Conservation (phyloP, 2,329 filamentous ascomycete genomes). For the Calonectria henricotiae region DNA sequence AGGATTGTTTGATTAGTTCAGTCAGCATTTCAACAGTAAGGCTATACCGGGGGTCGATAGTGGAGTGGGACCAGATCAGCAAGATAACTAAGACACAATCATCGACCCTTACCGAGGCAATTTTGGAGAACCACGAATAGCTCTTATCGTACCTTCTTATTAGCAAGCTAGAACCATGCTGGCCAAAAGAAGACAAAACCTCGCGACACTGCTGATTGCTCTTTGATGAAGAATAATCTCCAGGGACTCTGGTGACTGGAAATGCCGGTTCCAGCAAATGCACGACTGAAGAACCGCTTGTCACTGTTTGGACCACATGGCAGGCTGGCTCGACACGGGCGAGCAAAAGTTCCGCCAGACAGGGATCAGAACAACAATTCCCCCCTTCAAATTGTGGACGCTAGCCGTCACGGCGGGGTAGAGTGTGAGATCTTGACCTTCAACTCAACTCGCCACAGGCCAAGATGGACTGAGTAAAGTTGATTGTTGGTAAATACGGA, state of each 20-base stretch:
- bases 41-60: not conserved
- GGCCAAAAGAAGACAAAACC: not conserved
- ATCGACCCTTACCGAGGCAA: not conserved
- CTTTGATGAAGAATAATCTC: not conserved
- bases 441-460: not conserved
- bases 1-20: too few species aligned
- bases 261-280: not conserved
- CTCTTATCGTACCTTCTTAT: slow-evolving; percentile 8
- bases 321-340: not conserved
- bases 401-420: not conserved
- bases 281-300: not conserved
- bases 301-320: not conserved
- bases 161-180: not conserved
- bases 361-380: not conserved
- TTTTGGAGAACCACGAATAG: not conserved
- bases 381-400: not conserved
- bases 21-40: too few species aligned
- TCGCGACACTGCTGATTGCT: not conserved
- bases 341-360: slow-evolving; percentile 6
- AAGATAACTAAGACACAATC: not conserved
- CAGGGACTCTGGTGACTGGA: slow-evolving; percentile 2
- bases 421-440: not conserved
- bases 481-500: not conserved
- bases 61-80: not conserved
- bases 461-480: not conserved